These are phyloP conservation scores for Cladosporium sphaerospermum DNA, from an alignment of 2,329 filamentous ascomycete genomes.

Conservation along the genomic window DNA sequence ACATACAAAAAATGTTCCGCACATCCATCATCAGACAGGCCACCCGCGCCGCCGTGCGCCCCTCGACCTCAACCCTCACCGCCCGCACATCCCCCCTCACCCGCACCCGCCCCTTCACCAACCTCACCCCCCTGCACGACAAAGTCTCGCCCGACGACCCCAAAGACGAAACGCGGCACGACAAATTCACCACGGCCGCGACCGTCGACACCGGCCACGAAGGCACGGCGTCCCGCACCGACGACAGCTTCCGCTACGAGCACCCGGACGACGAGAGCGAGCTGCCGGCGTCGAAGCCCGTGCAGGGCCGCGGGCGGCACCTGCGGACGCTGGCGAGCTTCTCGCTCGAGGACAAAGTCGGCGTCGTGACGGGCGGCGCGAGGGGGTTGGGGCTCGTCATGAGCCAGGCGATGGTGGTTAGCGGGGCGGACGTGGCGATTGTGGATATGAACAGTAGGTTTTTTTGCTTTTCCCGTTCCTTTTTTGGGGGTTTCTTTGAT, in stretches of 20 bases:
- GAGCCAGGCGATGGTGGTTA: slow-evolving; percentile 83
- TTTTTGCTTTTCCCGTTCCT: too few species aligned
- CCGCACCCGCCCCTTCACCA: slow-evolving; percentile 20
- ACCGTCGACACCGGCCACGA: slow-evolving; percentile 41
- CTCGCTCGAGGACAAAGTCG: slow-evolving; percentile 76
- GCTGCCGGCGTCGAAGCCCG: slow-evolving; percentile 63
- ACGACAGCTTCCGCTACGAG: slow-evolving; percentile 69
- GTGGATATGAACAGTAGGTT: slow-evolving; percentile 94
- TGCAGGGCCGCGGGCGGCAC: slow-evolving; percentile 72
- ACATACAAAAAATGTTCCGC: slow-evolving; percentile 24
- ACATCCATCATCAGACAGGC: slow-evolving; percentile 28
- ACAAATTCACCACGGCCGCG: slow-evolving; percentile 30
- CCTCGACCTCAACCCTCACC: slow-evolving; percentile 16
- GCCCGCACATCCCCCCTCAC: slow-evolving; percentile 17
- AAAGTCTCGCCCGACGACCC: slow-evolving; percentile 22
- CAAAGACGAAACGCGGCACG: slow-evolving; percentile 25
- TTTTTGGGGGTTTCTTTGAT: too few species aligned
- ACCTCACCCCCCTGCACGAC: slow-evolving; percentile 14
- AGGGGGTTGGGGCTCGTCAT: slow-evolving; percentile 86
- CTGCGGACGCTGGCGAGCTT: slow-evolving; percentile 81
- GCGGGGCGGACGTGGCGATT: slow-evolving; percentile 81
- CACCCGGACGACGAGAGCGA: slow-evolving; percentile 72
- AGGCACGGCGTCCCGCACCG: slow-evolving; percentile 72
- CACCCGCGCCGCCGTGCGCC: slow-evolving; percentile 20
- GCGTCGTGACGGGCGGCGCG: slow-evolving; percentile 83